Evolutionary conservation across 768 basidiomycete species (phyloP), one percentile per base, ranked within the genome.

Genomic region (button mushroom (Agaricus bisporus)): DNA sequence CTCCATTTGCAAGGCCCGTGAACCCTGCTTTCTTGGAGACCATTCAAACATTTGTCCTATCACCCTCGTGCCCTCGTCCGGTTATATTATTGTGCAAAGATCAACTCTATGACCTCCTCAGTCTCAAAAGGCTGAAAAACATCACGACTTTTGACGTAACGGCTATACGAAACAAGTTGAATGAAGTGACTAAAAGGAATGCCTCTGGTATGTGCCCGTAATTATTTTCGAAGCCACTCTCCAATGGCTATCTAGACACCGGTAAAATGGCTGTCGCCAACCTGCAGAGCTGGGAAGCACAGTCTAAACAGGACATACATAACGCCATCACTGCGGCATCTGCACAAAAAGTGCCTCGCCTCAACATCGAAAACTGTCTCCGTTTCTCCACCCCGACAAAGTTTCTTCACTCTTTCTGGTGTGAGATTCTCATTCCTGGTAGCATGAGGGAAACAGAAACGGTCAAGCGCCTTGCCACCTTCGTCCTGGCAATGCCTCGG

Each of bases 331-430:
- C 68, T 10, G 70, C 75, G 61, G 83, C 85, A 18, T 75, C 80
- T 35, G 71, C 81, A 14, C 82, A 81, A 43, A 87, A 84, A 56
- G 78, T 80, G 0, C 81, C 86, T 11, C 73, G 68, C 41, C 70
- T 92, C 49, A 85, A 91, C 59, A 72, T 91, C 36, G 75, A 81
- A 45, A 77, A 80, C 25, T 88, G 84, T 59, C 72, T 89, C n/a
- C 76, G 77, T 41, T 67, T 80, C 53, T 70, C 72, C 0, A 68
- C 81, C 4, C 81, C 86, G 3, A 75, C 78, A 7, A 74, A 77
- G 55, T 89, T 91, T 60, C 73, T 91, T 35, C 66, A 75, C 22
- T 61, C 79, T 1, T 70, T 91, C n/a, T 92, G 89, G 88, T 69
- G 71, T 12, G 86, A 89, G 62, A 67, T 89, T 29, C 66, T 72